These are phyloP conservation scores for Pinus taeda DNA, from an alignment of 75 land plant species.

Conservation along the genomic window DNA sequence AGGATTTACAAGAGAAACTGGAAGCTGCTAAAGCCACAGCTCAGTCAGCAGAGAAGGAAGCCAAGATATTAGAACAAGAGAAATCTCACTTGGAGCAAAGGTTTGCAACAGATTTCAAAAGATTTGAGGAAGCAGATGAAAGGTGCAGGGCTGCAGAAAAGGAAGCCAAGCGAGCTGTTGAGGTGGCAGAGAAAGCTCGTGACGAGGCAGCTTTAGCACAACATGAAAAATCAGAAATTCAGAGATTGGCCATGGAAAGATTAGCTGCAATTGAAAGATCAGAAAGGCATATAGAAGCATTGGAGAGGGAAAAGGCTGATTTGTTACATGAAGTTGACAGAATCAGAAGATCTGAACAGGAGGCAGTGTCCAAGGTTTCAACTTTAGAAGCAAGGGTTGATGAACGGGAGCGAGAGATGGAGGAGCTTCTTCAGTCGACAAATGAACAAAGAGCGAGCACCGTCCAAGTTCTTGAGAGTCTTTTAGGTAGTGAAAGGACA, in stretches of 20 bases:
- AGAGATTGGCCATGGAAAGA: slow-evolving; percentile 76
- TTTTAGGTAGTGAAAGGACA: slow-evolving; percentile 66
- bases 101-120: slow-evolving; percentile 44
- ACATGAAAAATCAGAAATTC: slow-evolving; percentile 59
- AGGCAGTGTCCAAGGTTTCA: slow-evolving; percentile 51
- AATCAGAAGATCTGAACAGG: slow-evolving; percentile 50
- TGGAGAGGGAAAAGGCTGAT: slow-evolving; percentile 61
- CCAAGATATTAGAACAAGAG: slow-evolving; percentile 55
- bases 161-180: slow-evolving; percentile 70
- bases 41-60: slow-evolving; percentile 57
- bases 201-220: slow-evolving; percentile 62
- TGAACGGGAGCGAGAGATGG: slow-evolving; percentile 84
- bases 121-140: slow-evolving; percentile 67
- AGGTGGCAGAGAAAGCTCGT: slow-evolving; percentile 73
- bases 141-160: slow-evolving; percentile 60
- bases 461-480: slow-evolving; percentile 70
- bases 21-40: slow-evolving; percentile 60
- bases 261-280: slow-evolving; percentile 65
- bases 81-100: slow-evolving; percentile 62
- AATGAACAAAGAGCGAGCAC: slow-evolving; percentile 85
- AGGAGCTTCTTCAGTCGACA: slow-evolving; percentile 49
- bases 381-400: slow-evolving; percentile 63
- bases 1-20: slow-evolving; percentile 28
- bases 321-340: slow-evolving; percentile 48
- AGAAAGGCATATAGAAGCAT: slow-evolving; percentile 56